These are phyloP conservation scores for Mucor mucedo DNA, from an alignment of 371 early-diverging fungal genomes.

Conservation along the genomic window DNA sequence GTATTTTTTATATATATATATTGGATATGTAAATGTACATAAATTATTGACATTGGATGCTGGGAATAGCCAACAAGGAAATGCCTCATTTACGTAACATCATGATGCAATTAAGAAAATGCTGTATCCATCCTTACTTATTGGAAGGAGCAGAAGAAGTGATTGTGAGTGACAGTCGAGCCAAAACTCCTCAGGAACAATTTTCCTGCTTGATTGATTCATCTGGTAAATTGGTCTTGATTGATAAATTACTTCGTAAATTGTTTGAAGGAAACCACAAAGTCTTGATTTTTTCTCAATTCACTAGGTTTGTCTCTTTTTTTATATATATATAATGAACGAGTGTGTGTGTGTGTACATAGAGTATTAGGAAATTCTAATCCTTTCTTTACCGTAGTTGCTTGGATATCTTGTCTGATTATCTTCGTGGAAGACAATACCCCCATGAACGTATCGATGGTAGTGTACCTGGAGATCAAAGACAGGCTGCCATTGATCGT, in stretches of 20 bases:
- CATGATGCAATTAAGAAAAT: conserved; percentile 86
- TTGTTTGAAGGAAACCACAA: conserved; percentile 85
- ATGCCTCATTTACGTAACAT: conserved; percentile 70
- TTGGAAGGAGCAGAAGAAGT: conserved; percentile 88
- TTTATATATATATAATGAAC: background rate
- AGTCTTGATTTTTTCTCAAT: conserved; percentile 96
- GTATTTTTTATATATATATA: background rate
- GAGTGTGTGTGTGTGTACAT: background rate
- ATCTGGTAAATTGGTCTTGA: conserved; percentile 87
- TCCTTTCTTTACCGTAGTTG: conserved; percentile 27
- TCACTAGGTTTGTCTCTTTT: conserved; percentile 59
- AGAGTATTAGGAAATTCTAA: too few species aligned
- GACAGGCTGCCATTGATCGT: conserved; percentile 96
- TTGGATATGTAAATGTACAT: background rate
- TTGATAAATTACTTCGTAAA: conserved; percentile 87
- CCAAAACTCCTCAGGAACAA: conserved; percentile 66
- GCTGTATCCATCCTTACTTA: conserved; percentile 88
- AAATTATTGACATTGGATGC: background rate
- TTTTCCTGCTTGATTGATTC: conserved; percentile 81
- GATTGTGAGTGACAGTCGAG: conserved; percentile 67
- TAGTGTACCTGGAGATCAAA: conserved; percentile 81
- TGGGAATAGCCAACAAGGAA: conserved; percentile 46
- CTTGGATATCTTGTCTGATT: conserved; percentile 92
- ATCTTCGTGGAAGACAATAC: conserved; percentile 77
- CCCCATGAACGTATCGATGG: conserved; percentile 93